These are phyloP conservation scores for Pseudogymnoascus pannorum DNA, from an alignment of 2,329 filamentous ascomycete species.

Conservation along the genomic window DNA sequence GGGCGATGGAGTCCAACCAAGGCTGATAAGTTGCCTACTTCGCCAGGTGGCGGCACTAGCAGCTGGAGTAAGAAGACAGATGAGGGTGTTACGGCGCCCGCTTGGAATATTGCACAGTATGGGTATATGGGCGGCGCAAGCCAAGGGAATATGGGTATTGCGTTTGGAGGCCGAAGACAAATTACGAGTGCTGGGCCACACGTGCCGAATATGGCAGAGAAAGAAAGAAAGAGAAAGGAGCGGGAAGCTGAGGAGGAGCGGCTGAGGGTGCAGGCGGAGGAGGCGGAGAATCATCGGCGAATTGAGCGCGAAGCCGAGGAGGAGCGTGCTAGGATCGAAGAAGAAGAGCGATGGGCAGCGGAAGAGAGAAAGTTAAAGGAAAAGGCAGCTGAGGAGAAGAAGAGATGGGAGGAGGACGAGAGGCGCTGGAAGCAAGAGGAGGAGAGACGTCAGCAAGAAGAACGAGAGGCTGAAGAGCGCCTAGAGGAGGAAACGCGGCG, in stretches of 20 bases:
- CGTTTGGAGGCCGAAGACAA: constrained; percentile 84
- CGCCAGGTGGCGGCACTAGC: constrained; percentile 53
- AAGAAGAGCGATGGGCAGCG: constrained; percentile 61
- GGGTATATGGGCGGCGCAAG: constrained; percentile 97
- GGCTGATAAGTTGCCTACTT: constrained; percentile 44
- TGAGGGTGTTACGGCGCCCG: constrained; percentile 72
- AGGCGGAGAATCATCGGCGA: constrained; percentile 41
- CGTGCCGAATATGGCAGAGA: constrained; percentile 77
- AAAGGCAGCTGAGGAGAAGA: constrained; percentile 58
- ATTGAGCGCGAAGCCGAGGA: constrained; percentile 51
- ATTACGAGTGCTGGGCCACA: constrained; percentile 77
- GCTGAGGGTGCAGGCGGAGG: constrained; percentile 46
- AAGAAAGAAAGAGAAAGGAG: constrained; percentile 60
- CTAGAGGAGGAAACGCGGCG: constrained; percentile 60
- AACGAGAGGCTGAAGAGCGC: constrained; percentile 62
- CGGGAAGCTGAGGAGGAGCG: constrained; percentile 53
- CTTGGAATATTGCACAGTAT: constrained; percentile 98
- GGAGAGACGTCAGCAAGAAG: constrained; percentile 62
- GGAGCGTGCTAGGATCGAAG: constrained; percentile 51
- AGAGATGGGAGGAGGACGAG: constrained; percentile 72
- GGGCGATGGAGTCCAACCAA: constrained; percentile 58
- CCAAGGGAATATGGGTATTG: constrained; percentile 88
- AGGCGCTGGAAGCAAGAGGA: constrained; percentile 71
- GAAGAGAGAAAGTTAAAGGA: constrained; percentile 54
- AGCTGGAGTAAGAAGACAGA: constrained; percentile 87